phyloP scores from a whole-genome alignment of 169 alveolate species.

The Plasmodium reichenowi region DNA sequence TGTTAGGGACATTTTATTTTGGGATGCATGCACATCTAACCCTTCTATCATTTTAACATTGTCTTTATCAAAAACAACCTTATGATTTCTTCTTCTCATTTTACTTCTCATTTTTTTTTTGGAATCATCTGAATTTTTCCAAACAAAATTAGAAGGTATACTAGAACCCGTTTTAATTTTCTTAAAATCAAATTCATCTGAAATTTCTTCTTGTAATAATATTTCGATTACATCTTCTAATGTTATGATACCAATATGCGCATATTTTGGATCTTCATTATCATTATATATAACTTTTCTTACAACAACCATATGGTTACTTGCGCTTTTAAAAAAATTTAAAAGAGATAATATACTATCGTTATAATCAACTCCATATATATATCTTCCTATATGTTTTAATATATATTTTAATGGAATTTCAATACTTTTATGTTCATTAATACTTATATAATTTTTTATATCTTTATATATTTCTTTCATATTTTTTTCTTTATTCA shows the following conservation, averaged over 20 bases:
- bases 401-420: conserved; percentile 64
- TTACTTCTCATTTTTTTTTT: not conserved
- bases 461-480: conserved; percentile 43
- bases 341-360: conserved; percentile 66
- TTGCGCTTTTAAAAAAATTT: conserved; percentile 59
- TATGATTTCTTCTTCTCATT: not conserved
- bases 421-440: conserved; percentile 44
- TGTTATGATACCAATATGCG: conserved; percentile 85
- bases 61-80: too few species aligned
- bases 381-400: conserved; percentile 68
- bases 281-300: conserved; percentile 78
- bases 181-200: conserved; percentile 68
- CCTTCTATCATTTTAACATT: not conserved
- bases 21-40: too few species aligned
- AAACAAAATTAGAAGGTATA: conserved; percentile 54
- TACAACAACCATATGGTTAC: conserved; percentile 80
- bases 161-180: conserved; percentile 24
- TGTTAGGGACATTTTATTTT: not conserved
- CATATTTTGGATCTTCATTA: conserved; percentile 80
- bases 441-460: conserved; percentile 43
- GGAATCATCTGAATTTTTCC: conserved; percentile 60
- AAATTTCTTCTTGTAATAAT: conserved; percentile 59
- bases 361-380: conserved; percentile 64
- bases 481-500: conserved; percentile 68
- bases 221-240: conserved; percentile 76